Evolutionary conservation across 805 yeast genomes (phyloP).

Genomic region (Jamesozyma hellenica): DNA sequence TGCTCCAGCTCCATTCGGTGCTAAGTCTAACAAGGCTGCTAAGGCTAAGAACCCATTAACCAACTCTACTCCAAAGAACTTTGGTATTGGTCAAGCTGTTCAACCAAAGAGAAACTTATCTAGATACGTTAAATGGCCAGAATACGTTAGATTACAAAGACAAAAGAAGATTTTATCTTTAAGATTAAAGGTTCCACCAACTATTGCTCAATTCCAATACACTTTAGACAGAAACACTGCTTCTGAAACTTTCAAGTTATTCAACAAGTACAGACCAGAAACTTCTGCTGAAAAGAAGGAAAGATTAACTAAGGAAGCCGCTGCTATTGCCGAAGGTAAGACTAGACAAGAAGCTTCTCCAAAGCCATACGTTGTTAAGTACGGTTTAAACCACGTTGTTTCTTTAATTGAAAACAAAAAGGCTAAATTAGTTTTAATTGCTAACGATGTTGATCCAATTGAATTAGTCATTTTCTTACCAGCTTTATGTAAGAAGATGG

Average conservation of each 20-base stretch:
- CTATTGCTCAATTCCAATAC: slow-evolving; percentile 92
- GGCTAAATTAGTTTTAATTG: slow-evolving; percentile 93
- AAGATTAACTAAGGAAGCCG: slow-evolving; percentile 97
- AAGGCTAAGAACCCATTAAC: slow-evolving; percentile 73
- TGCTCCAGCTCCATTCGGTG: slow-evolving; percentile 97
- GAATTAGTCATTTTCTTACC: slow-evolving; percentile 96
- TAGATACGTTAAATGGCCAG: slow-evolving; percentile 99
- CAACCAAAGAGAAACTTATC: slow-evolving; percentile 95
- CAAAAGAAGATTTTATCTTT: slow-evolving; percentile 91
- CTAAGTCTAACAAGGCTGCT: slow-evolving; percentile 48
- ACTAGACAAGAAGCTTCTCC: slow-evolving; percentile 92
- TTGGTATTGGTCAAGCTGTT: slow-evolving; percentile 91
- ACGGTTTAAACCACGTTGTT: slow-evolving; percentile 98
- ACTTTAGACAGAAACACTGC: slow-evolving; percentile 98
- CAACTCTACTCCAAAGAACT: slow-evolving; percentile 83
- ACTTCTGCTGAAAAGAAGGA: slow-evolving; percentile 95
- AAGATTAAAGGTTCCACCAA: slow-evolving; percentile 98
- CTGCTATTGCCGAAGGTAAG: slow-evolving; percentile 97
- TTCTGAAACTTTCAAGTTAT: slow-evolving; percentile 88
- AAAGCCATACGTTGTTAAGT: slow-evolving; percentile 94
- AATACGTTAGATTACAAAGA: slow-evolving; percentile 95
- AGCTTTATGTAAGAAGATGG: slow-evolving; percentile 99
- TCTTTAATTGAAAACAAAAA: slow-evolving; percentile 96
- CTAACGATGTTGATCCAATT: slow-evolving; percentile 98
- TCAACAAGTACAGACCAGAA: slow-evolving; percentile 99